phyloP scores from a whole-genome alignment of 2,329 filamentous ascomycete genomes.

The Claviceps pusilla region DNA sequence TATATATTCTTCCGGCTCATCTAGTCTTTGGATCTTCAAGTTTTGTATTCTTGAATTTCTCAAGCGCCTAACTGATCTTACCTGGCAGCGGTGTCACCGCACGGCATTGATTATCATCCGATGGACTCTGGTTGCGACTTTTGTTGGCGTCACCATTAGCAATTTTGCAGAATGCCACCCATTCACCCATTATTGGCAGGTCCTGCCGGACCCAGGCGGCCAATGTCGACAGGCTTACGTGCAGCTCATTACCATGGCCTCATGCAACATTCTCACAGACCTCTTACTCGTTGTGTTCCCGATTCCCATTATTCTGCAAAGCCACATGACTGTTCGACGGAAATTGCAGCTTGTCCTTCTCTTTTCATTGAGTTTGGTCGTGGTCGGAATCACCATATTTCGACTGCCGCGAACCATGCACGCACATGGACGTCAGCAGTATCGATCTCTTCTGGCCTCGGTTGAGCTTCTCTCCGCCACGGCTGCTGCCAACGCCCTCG shows the following conservation, averaged over 20 bases:
- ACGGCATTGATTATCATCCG: conserved; percentile 56
- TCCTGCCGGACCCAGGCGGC: conserved; percentile 70
- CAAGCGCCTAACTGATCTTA: conserved; percentile 64
- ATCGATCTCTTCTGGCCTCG: conserved; percentile 76
- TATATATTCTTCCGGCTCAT: background rate
- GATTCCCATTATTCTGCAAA: conserved; percentile 71
- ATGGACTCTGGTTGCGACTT: conserved; percentile 61
- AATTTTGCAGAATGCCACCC: conserved; percentile 73
- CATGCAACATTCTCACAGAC: conserved; percentile 77
- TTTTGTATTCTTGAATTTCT: conserved; percentile 84
- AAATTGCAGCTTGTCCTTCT: conserved; percentile 67
- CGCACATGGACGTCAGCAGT: conserved; percentile 61
- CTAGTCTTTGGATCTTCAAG: conserved; percentile 82
- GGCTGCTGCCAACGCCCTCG: conserved; percentile 71
- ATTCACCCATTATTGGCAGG: conserved; percentile 62
- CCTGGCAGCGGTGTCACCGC: conserved; percentile 68
- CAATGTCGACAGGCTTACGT: conserved; percentile 75
- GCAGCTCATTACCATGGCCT: conserved; percentile 81
- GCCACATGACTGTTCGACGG: conserved; percentile 58
- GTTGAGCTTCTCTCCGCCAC: conserved; percentile 83
- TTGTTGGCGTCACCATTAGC: conserved; percentile 65
- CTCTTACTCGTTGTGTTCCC: conserved; percentile 77
- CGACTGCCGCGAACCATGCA: conserved; percentile 66
- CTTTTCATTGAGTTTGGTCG: conserved; percentile 69
- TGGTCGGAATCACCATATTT: conserved; percentile 67